Conservation (phyloP, 2,329 filamentous ascomycete species). For the Aurifilum marmelostoma region DNA sequence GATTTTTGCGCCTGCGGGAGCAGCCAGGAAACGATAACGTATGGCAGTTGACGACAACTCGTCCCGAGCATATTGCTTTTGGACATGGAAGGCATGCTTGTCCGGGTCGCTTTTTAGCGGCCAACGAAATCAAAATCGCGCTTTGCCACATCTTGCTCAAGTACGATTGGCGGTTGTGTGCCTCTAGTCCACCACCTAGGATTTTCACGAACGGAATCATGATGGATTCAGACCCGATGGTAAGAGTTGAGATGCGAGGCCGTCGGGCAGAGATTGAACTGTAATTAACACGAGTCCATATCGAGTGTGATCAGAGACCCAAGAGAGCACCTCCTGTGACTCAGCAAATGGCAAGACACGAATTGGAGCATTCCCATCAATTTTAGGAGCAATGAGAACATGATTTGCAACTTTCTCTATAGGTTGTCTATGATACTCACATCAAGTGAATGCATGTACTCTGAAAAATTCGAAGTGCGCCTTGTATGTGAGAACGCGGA, state of each 20-base stretch:
- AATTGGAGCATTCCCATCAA: too few species aligned
- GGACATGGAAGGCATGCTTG: conserved; percentile 46
- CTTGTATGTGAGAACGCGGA: too few species aligned
- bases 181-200: not conserved
- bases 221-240: not conserved
- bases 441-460: too few species aligned
- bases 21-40: conserved; percentile 16
- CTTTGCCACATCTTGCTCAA: not conserved
- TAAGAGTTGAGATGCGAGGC: not conserved
- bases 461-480: too few species aligned
- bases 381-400: too few species aligned
- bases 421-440: too few species aligned
- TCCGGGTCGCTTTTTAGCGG: conserved; percentile 43
- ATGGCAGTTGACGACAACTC: conserved; percentile 46
- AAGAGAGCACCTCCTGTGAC: too few species aligned
- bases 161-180: not conserved
- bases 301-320: not conserved
- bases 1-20: conserved; percentile 6
- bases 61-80: conserved; percentile 40
- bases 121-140: conserved; percentile 42
- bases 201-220: not conserved
- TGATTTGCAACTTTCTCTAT: too few species aligned
- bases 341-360: too few species aligned
- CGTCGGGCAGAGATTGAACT: not conserved
- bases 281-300: not conserved